phyloP scores from a whole-genome alignment of 257 asterid genomes.

The Ocimum tenuiflorum region DNA sequence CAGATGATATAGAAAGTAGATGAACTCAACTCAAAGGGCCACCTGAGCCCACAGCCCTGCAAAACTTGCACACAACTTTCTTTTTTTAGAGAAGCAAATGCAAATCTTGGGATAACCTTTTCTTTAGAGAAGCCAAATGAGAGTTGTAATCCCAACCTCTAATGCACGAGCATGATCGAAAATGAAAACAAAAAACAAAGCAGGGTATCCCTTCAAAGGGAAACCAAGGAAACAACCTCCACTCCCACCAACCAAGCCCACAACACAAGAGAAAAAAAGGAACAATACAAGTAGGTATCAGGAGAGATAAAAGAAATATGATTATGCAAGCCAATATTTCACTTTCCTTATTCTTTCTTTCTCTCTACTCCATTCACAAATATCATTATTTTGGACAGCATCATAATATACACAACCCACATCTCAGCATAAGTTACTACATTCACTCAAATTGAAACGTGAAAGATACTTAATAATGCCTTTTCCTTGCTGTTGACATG shows the following conservation, averaged over 20 bases:
- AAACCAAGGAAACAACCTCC: slow-evolving; percentile 78
- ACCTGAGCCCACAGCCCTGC: slow-evolving; percentile 50
- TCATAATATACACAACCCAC: slow-evolving; percentile 25
- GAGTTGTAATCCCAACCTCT: slow-evolving; percentile 21
- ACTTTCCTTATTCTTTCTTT: slow-evolving; percentile 39
- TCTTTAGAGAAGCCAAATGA: slow-evolving; percentile 20
- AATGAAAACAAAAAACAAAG: slow-evolving; percentile 23
- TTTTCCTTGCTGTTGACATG: neutral
- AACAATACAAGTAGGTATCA: slow-evolving; percentile 21
- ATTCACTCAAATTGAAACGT: slow-evolving; percentile 17
- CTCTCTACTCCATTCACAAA: slow-evolving; percentile 45
- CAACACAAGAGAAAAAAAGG: slow-evolving; percentile 17
- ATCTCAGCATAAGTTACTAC: neutral
- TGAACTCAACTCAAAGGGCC: slow-evolving; percentile 35
- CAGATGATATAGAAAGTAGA: slow-evolving; percentile 18
- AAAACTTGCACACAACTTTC: slow-evolving; percentile 26
- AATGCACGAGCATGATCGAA: slow-evolving; percentile 26
- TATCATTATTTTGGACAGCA: slow-evolving; percentile 33
- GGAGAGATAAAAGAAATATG: slow-evolving; percentile 24
- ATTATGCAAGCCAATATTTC: slow-evolving; percentile 27
- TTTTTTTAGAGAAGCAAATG: slow-evolving; percentile 26
- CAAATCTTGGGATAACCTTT: slow-evolving; percentile 1
- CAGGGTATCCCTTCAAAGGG: slow-evolving; percentile 62
- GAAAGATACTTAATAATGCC: slow-evolving; percentile 17
- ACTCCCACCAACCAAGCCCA: slow-evolving; percentile 81